These are phyloP conservation scores for Triticum turgidum DNA, from an alignment of 176 grass and related monocot genomes.

Conservation along the genomic window DNA sequence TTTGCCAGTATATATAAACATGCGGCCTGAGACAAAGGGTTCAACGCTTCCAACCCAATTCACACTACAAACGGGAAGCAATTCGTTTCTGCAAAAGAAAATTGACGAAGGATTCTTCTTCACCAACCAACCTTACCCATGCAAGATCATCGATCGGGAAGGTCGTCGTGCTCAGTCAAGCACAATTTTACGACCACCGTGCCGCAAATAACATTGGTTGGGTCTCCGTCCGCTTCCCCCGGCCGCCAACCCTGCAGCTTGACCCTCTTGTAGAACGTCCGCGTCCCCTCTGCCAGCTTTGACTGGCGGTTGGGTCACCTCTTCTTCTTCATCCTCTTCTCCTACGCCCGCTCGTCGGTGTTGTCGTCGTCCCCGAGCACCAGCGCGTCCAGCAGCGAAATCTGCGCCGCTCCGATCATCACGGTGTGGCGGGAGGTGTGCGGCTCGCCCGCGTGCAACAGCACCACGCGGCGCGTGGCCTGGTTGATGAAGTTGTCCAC, in stretches of 20 bases:
- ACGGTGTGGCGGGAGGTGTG: slow-evolving; percentile 21
- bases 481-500: not conserved
- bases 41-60: too few relatives aligned
- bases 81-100: not conserved
- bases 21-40: too few relatives aligned
- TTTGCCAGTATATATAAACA: too few relatives aligned
- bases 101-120: not conserved
- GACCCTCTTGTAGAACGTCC: slow-evolving; percentile 9
- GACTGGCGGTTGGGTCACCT: not conserved
- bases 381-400: slow-evolving; percentile 20
- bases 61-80: too few relatives aligned
- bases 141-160: not conserved
- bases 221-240: not conserved
- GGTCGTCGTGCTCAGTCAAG: not conserved
- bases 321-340: not conserved
- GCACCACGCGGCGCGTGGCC: not conserved
- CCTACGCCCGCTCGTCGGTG: not conserved
- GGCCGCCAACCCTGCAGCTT: not conserved
- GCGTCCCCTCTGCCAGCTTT: not conserved
- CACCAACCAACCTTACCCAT: not conserved
- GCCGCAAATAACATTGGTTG: slow-evolving; percentile 3
- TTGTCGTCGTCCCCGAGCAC: not conserved
- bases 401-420: slow-evolving; percentile 12
- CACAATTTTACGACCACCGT: not conserved
- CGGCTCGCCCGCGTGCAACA: slow-evolving; percentile 5